Percentiles rank a stretch among this genome's conserved stretches.
phyloP scores from a whole-genome alignment of 805 yeast genomes.

The Yarrowia osloensis region DNA sequence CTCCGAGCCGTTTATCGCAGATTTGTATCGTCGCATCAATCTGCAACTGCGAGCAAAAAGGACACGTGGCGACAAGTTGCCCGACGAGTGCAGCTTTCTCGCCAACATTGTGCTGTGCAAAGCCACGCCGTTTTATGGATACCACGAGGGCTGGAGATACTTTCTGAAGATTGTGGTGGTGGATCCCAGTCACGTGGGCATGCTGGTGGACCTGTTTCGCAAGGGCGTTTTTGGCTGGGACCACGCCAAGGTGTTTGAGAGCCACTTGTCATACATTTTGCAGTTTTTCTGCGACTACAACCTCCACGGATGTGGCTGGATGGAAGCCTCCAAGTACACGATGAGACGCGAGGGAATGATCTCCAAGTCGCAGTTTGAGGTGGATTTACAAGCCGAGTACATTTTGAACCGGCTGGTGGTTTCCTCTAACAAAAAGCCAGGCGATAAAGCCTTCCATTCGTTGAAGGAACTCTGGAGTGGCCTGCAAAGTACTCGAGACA shows the following conservation, averaged over 20 bases:
- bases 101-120: constrained; percentile 47
- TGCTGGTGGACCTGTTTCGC: constrained; percentile 55
- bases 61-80: constrained; percentile 35
- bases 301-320: constrained; percentile 81
- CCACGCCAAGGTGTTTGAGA: constrained; percentile 61
- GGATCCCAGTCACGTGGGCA: constrained; percentile 59
- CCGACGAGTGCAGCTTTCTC: constrained; percentile 36
- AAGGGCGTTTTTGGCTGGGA: constrained; percentile 49
- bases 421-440: constrained; percentile 41
- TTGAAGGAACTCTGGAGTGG: constrained; percentile 9
- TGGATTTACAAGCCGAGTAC: constrained; percentile 36
- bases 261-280: constrained; percentile 73
- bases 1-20: constrained; percentile 33
- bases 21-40: constrained; percentile 38
- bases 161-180: constrained; percentile 69
- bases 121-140: constrained; percentile 85
- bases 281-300: constrained; percentile 86
- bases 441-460: not conserved
- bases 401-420: constrained; percentile 69
- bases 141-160: constrained; percentile 60
- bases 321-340: constrained; percentile 45
- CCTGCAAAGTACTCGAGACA: not conserved
- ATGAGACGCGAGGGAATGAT: not conserved
- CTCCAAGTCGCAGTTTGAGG: constrained; percentile 9
- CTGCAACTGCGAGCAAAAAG: constrained; percentile 37